phyloP scores from a whole-genome alignment of 2,329 filamentous ascomycete species.

The Fusarium heterosporum region DNA sequence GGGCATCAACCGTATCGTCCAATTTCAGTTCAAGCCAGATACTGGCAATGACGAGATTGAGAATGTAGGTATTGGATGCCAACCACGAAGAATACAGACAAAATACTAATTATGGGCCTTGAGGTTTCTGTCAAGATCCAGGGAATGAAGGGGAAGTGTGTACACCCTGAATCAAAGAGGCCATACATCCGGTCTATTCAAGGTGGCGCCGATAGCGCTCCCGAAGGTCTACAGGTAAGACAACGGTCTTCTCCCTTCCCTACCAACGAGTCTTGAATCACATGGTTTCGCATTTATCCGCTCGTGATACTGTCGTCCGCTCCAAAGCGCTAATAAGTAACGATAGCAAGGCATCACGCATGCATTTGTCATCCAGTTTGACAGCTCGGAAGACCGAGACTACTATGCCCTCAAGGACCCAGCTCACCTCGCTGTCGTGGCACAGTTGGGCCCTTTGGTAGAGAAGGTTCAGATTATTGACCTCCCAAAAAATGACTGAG shows the following conservation, averaged over 20 bases:
- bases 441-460: slow-evolving; percentile 59
- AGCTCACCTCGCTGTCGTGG: slow-evolving; percentile 69
- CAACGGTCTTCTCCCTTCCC: no score
- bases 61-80: neutral
- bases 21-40: neutral
- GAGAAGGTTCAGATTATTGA: slow-evolving; percentile 68
- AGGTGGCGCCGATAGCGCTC: slow-evolving; percentile 3
- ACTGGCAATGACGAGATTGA: neutral
- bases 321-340: neutral
- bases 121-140: neutral
- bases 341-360: neutral
- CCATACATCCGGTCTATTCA: neutral
- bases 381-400: slow-evolving; percentile 69
- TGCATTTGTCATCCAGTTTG: slow-evolving; percentile 62
- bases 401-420: slow-evolving; percentile 77
- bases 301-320: no score
- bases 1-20: neutral
- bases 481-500: slow-evolving; percentile 53
- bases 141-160: neutral
- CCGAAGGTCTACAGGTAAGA: neutral
- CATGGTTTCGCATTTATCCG: no score
- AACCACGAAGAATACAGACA: neutral
- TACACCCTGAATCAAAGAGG: neutral
- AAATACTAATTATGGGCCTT: no score
- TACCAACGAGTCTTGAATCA: no score